These are phyloP conservation scores for Marasmius tenuissimus DNA, from an alignment of 1,284 basidiomycete genomes.

Conservation along the genomic window DNA sequence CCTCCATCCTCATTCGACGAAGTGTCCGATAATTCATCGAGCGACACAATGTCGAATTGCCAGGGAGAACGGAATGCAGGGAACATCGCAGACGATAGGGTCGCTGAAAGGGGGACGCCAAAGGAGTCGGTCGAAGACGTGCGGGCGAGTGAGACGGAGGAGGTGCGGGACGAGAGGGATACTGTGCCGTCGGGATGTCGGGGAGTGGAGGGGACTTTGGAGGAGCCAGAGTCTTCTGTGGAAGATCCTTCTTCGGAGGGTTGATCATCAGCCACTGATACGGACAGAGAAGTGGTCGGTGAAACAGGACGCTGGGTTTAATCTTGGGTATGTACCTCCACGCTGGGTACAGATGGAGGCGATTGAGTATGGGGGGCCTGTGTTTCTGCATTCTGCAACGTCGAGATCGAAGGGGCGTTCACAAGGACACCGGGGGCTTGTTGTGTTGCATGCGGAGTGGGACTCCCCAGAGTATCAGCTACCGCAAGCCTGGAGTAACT, in stretches of 20 bases:
- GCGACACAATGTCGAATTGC: constrained; percentile 68
- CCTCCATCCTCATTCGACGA: constrained; percentile 54
- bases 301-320: too few species aligned
- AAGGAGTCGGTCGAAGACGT: constrained; percentile 59
- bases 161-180: constrained; percentile 3
- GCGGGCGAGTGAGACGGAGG: constrained; percentile 36
- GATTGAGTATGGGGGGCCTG: too few species aligned
- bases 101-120: constrained; percentile 46
- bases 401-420: neutral
- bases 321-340: too few species aligned
- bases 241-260: neutral
- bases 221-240: neutral
- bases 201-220: neutral
- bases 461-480: constrained; percentile 21
- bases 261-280: too few species aligned
- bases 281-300: too few species aligned
- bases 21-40: constrained; percentile 74
- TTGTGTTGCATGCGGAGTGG: neutral
- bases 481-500: constrained; percentile 65
- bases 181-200: neutral
- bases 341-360: too few species aligned
- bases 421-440: neutral
- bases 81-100: constrained; percentile 21
- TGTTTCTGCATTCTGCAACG: neutral
- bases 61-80: constrained; percentile 40